These are phyloP conservation scores for Aspergillus pseudonomiae DNA, from an alignment of 2,329 filamentous ascomycete species.

Conservation along the genomic window DNA sequence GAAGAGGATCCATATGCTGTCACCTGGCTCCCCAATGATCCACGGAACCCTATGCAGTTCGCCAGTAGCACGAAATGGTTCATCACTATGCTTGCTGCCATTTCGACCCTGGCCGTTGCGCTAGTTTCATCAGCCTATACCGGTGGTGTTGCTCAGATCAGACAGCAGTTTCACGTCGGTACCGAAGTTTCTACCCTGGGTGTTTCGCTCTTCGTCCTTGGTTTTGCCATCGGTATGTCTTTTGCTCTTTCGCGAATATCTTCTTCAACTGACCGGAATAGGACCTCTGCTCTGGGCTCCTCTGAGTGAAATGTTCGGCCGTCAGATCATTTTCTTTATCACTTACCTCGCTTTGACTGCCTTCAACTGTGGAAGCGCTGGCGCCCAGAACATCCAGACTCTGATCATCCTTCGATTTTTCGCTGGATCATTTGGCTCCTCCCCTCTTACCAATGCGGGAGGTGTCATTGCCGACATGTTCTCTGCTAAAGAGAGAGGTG, in stretches of 20 bases:
- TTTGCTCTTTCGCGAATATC: background rate
- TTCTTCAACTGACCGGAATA: constrained; percentile 2
- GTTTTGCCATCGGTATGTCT: constrained; percentile 45
- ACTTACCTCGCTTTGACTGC: constrained; percentile 53
- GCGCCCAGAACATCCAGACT: constrained; percentile 59
- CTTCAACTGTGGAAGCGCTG: constrained; percentile 65
- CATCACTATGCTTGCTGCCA: constrained; percentile 41
- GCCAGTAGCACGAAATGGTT: constrained; percentile 42
- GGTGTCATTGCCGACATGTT: constrained; percentile 68
- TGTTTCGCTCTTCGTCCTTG: constrained; percentile 50
- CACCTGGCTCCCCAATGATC: constrained; percentile 47
- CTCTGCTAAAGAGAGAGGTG: constrained; percentile 54
- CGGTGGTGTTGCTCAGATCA: constrained; percentile 42
- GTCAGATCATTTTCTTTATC: constrained; percentile 37
- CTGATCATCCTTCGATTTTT: constrained; percentile 71
- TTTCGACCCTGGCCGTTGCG: constrained; percentile 47
- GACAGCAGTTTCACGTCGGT: constrained; percentile 37
- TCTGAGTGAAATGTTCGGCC: constrained; percentile 43
- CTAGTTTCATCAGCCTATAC: constrained; percentile 49
- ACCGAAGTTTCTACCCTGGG: constrained; percentile 45
- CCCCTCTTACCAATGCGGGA: constrained; percentile 64
- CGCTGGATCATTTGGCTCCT: constrained; percentile 64
- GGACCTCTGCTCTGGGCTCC: constrained; percentile 51
- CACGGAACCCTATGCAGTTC: constrained; percentile 46
- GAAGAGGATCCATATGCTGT: constrained; percentile 48